A percentile compares a stretch with the other conserved stretches of the same genome.
Evolutionary conservation across 345 rosid species (phyloP).

Genomic region (Syzygium aromaticum): DNA sequence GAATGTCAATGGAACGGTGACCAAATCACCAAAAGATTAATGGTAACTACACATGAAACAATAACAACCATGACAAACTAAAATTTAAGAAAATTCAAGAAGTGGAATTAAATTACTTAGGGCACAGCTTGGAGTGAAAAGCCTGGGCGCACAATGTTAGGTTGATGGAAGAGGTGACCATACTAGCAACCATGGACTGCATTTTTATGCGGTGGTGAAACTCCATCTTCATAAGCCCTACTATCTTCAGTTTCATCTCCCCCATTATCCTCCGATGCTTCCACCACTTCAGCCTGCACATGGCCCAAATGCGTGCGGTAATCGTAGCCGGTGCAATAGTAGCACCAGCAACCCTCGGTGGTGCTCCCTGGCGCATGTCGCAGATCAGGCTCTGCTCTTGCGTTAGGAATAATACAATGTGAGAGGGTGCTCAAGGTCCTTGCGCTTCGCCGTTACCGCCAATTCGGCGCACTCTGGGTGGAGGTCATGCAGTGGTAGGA

Average conservation of each 20-base stretch:
- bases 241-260: background rate
- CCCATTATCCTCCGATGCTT: background rate
- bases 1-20: background rate
- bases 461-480: background rate
- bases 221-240: background rate
- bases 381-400: background rate
- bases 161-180: background rate
- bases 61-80: background rate
- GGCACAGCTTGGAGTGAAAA: background rate
- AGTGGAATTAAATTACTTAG: background rate
- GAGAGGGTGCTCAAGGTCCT: background rate
- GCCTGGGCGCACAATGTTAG: background rate
- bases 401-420: background rate
- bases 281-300: background rate
- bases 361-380: background rate
- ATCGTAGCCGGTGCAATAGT: background rate
- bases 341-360: background rate
- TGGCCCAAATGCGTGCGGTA: accelerated
- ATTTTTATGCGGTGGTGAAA: background rate
- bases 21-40: background rate
- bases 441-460: background rate
- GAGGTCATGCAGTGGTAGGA: background rate
- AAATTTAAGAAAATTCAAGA: background rate
- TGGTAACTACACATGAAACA: background rate
- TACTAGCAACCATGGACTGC: background rate